Percentiles rank a stretch among this genome's conserved stretches.
phyloP scores from a whole-genome alignment of 139 green algal species.

The Haematococcus lacustris region DNA sequence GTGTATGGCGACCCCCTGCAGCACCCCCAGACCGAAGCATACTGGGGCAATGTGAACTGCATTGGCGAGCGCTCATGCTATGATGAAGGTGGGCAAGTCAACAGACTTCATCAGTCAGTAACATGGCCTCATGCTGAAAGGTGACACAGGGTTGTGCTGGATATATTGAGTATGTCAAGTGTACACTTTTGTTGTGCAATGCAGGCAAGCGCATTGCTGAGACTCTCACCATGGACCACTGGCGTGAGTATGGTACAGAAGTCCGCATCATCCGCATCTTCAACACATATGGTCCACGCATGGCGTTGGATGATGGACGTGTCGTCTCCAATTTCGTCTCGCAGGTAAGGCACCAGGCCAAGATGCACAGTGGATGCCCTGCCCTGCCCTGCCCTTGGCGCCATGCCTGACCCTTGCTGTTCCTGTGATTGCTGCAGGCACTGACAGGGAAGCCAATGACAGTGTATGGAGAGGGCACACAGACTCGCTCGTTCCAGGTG shows the following conservation, averaged over 20 bases:
- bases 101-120: no score
- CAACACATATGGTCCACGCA: slow-evolving; percentile 98
- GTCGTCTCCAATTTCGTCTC: slow-evolving; percentile 98
- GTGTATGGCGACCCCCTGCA: slow-evolving; percentile 97
- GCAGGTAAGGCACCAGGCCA: slow-evolving; percentile 29
- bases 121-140: no score
- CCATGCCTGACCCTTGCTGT: background rate
- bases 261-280: slow-evolving; percentile 98
- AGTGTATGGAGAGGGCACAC: slow-evolving; percentile 90
- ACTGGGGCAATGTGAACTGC: slow-evolving; percentile 99
- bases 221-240: slow-evolving; percentile 94
- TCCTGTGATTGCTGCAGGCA: slow-evolving; percentile 41
- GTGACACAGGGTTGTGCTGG: no score
- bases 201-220: slow-evolving; percentile 95
- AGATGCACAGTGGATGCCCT: background rate
- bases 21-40: slow-evolving; percentile 95
- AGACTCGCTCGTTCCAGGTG: slow-evolving; percentile 93
- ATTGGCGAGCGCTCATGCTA: slow-evolving; percentile 98
- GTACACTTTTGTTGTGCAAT: no score
- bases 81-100: slow-evolving; percentile 71
- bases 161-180: no score
- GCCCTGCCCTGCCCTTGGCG: no score
- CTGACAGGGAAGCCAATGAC: slow-evolving; percentile 79
- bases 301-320: slow-evolving; percentile 96
- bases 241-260: slow-evolving; percentile 75